These are phyloP conservation scores for Acanthamoeba lenticulata DNA, from an alignment of 208 protist genomes.

Conservation along the genomic window DNA sequence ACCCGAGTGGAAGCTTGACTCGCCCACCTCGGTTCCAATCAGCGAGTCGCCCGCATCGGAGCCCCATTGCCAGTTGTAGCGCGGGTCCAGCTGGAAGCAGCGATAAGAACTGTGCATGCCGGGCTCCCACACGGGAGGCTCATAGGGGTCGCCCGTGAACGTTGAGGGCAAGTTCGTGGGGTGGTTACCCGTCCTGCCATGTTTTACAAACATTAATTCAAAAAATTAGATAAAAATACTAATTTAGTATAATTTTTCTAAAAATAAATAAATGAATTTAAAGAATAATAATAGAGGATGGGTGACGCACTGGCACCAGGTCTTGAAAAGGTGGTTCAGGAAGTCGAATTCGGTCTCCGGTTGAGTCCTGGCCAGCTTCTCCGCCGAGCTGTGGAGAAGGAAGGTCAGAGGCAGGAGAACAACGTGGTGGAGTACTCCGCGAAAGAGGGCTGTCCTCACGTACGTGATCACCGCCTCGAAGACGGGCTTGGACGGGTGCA, in stretches of 20 bases:
- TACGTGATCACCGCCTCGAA: background rate
- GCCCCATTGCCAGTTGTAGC: slow-evolving; percentile 47
- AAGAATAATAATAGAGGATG: background rate
- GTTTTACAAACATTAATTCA: too few species aligned
- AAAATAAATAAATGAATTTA: too few species aligned
- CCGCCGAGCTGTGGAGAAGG: background rate
- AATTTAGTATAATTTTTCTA: too few species aligned
- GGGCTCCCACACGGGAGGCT: background rate
- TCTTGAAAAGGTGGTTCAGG: background rate
- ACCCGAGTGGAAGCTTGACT: background rate
- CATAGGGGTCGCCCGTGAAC: background rate
- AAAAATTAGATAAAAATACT: too few species aligned
- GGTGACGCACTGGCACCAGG: background rate
- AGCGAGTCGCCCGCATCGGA: background rate
- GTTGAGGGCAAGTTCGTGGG: too few species aligned
- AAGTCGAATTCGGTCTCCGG: background rate
- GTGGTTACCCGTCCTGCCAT: too few species aligned
- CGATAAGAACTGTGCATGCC: background rate
- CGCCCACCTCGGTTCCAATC: background rate
- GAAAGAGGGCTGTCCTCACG: too few species aligned
- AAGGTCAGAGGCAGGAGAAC: background rate
- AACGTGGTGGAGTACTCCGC: background rate
- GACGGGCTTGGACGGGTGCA: background rate
- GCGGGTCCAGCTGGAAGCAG: background rate
- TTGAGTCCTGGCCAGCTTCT: background rate